These are phyloP conservation scores for Fusarium sp. DNA, from an alignment of 2,329 filamentous ascomycete genomes.

Conservation along the genomic window DNA sequence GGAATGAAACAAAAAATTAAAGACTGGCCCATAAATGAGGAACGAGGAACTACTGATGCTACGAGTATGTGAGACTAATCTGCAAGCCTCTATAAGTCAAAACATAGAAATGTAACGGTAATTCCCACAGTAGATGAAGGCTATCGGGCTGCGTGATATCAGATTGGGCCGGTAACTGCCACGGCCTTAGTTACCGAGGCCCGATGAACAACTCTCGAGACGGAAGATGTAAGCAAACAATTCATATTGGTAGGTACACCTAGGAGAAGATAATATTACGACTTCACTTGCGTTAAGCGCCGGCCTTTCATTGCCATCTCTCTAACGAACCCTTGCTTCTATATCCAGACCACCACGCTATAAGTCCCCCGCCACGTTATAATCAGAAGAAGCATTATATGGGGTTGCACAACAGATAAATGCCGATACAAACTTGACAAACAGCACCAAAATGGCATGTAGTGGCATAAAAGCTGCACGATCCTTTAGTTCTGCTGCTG, in stretches of 20 bases:
- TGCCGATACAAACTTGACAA: fast-evolving
- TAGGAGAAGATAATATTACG: neutral
- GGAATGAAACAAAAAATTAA: neutral
- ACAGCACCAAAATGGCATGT: neutral
- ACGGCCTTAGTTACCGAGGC: neutral
- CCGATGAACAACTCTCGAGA: neutral
- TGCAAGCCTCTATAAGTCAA: neutral
- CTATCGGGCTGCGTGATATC: neutral
- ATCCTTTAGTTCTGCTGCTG: neutral
- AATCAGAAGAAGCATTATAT: fast-evolving
- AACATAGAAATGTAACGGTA: no score
- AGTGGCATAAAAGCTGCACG: neutral
- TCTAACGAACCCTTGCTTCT: neutral
- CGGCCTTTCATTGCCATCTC: neutral
- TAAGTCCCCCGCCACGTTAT: neutral
- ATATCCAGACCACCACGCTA: neutral
- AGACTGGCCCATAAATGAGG: no score
- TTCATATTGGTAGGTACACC: fast-evolving
- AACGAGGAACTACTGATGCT: neutral
- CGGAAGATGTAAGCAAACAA: neutral
- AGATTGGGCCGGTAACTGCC: neutral
- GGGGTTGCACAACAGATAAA: fast-evolving
- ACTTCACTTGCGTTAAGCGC: no score
- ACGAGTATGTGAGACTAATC: fast-evolving
- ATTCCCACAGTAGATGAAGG: neutral